These are phyloP conservation scores for Suillus hirtellus DNA, from an alignment of 768 basidiomycete genomes.

Conservation along the genomic window DNA sequence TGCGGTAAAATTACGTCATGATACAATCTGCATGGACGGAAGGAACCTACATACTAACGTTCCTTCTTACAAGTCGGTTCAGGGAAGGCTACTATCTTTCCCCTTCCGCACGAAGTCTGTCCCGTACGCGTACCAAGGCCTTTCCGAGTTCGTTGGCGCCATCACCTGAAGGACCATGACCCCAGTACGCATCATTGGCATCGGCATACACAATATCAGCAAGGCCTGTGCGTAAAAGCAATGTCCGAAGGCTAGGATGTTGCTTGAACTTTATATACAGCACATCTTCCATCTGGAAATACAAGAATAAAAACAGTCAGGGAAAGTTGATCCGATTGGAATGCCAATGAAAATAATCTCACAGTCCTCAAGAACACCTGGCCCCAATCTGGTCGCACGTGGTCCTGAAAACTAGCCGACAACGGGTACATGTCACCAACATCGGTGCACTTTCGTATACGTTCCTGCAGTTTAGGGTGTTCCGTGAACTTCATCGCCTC, in stretches of 20 bases:
- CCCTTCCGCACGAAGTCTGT: conserved; percentile 39
- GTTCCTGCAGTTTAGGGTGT: conserved; percentile 54
- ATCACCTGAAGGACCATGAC: conserved; percentile 48
- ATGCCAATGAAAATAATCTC: conserved; percentile 3
- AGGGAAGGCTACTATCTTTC: conserved; percentile 12
- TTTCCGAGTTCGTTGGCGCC: conserved; percentile 68
- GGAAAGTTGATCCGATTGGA: conserved; percentile 3
- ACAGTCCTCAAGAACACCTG: conserved; percentile 51
- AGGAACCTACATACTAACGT: not conserved
- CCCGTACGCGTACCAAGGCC: conserved; percentile 56
- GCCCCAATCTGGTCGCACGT: conserved; percentile 59
- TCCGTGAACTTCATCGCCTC: conserved; percentile 72
- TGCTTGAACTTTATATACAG: conserved; percentile 70
- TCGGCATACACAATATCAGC: conserved; percentile 56
- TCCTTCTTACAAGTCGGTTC: not conserved
- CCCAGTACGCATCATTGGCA: conserved; percentile 63
- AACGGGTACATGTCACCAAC: conserved; percentile 41
- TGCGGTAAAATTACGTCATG: conserved; percentile 3
- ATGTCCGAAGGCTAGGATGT: conserved; percentile 54
- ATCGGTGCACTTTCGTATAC: conserved; percentile 47
- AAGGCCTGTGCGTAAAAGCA: conserved; percentile 56
- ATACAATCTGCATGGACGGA: not conserved
- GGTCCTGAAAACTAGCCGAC: conserved; percentile 32
- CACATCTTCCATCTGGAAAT: conserved; percentile 64
- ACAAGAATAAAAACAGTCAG: not conserved